phyloP scores from a whole-genome alignment of 805 yeast genomes.

The Yarrowia sp. region DNA sequence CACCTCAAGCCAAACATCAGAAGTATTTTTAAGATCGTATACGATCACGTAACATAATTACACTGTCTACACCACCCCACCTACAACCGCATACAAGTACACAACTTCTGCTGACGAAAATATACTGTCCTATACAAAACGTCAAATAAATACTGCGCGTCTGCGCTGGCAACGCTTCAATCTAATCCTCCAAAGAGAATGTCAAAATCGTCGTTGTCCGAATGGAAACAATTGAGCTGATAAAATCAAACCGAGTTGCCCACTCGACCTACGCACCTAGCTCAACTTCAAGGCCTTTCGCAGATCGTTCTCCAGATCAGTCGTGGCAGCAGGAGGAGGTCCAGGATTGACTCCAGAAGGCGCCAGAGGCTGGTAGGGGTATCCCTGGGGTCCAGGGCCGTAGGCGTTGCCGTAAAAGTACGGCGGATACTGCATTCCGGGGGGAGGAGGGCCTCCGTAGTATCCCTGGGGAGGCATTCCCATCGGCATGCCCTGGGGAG shows the following conservation, averaged over 20 bases:
- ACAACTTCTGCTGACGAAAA: constrained; percentile 12
- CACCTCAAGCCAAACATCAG: too few relatives aligned
- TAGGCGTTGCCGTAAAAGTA: constrained; percentile 12
- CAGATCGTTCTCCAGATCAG: constrained; percentile 12
- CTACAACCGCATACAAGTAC: too few relatives aligned
- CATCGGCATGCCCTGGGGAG: neutral
- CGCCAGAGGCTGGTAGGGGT: neutral
- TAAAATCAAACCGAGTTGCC: too few relatives aligned
- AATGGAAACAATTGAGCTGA: too few relatives aligned
- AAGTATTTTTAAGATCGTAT: too few relatives aligned
- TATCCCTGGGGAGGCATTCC: neutral
- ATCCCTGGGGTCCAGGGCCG: neutral
- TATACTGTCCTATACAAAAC: constrained; percentile 11
- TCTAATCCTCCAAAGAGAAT: too few relatives aligned
- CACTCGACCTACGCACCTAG: too few relatives aligned
- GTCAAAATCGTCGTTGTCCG: too few relatives aligned
- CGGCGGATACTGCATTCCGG: constrained; percentile 8
- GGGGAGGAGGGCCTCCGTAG: neutral
- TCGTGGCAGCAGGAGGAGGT: neutral
- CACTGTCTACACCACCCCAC: too few relatives aligned
- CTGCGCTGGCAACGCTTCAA: too few relatives aligned
- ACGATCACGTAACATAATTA: too few relatives aligned
- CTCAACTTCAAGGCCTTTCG: constrained; percentile 24
- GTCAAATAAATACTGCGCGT: constrained; percentile 17
- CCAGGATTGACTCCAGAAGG: neutral